Evolutionary conservation across 169 alveolate species (phyloP).

Genomic region (Amoebophrya sp.): DNA sequence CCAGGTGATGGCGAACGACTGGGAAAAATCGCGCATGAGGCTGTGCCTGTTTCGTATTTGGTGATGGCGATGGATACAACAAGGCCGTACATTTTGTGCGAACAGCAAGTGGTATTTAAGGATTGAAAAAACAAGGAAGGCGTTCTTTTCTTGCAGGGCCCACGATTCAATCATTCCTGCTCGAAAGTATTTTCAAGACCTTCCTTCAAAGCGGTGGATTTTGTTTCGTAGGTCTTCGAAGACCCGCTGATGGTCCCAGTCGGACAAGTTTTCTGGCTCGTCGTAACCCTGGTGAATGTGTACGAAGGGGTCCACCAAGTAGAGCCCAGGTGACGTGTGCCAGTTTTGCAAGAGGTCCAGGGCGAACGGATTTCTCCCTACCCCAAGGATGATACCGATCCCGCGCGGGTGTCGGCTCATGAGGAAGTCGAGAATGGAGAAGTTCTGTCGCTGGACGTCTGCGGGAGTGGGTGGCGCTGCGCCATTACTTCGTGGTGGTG

Average conservation of each 20-base stretch:
- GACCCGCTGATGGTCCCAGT: neutral
- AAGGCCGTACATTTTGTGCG: too few species aligned
- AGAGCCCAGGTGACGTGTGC: neutral
- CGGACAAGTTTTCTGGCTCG: neutral
- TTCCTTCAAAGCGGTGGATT: neutral
- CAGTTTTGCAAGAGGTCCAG: neutral
- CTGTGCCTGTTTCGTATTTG: too few species aligned
- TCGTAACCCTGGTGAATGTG: neutral
- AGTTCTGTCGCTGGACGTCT: too few species aligned
- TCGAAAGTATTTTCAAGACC: too few species aligned
- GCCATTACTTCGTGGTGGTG: too few species aligned
- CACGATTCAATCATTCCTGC: too few species aligned
- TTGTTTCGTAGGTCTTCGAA: neutral
- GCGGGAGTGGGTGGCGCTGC: too few species aligned
- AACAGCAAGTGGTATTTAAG: too few species aligned
- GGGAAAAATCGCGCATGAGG: neutral
- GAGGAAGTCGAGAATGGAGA: neutral
- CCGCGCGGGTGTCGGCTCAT: neutral
- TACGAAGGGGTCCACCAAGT: neutral
- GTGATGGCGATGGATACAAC: too few species aligned
- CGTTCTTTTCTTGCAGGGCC: too few species aligned
- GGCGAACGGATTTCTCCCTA: neutral
- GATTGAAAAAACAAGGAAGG: too few species aligned
- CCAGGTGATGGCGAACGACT: neutral
- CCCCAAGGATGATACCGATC: neutral